Base-by-base conservation (phyloP, 306 rosid genomes). In the Prunus padus region DNA sequence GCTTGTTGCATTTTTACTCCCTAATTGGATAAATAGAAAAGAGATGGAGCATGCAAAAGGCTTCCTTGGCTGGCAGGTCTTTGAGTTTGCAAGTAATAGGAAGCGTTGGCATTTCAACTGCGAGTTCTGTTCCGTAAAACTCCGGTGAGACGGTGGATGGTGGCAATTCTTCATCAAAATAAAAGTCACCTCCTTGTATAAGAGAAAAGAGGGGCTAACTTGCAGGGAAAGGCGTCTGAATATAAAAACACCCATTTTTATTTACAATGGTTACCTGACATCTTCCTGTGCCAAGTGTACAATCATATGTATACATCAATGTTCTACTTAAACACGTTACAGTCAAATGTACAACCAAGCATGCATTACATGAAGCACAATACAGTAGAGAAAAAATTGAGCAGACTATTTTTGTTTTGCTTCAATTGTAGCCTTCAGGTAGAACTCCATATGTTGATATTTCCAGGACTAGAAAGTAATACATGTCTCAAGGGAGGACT, bases 401-500 rank as follows among this genome's bases (percentile, higher is more conserved):
- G 67, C 67, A 56, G 40, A 37, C 19, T 52, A 8, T 23, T 3
- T 18, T 33, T 14, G 30, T 3, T 18, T 33, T 14, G 30, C 31
- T 20, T 42, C 56, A 31, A 76, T 49, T 62, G 6, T 16, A n/a
- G 31, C 15, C 67, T 20, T 56, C 46, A 31, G 45, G 50, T 14
- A 52, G 26, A 9, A n/a, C 31, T 50, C 25, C 16, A 47, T 11
- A 46, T 18, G 57, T 67, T 44, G 23, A 25, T 12, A 50, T 33
- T 46, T 65, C 79, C 23, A n/a, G 61, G 23, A 73, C 85, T 87
- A 91, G 73, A 62, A 65, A 57, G 77, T 45, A 63, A 47, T 60
- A 70, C 82, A 75, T 52, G 93, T 81, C 83, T 95, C 97, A 8
- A 95, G 87, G 78, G 87, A 84, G 74, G 97, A 87, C 86, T 95